Base-by-base conservation (phyloP, 2,329 filamentous ascomycete genomes). In the Hymenoscyphus albidus region DNA sequence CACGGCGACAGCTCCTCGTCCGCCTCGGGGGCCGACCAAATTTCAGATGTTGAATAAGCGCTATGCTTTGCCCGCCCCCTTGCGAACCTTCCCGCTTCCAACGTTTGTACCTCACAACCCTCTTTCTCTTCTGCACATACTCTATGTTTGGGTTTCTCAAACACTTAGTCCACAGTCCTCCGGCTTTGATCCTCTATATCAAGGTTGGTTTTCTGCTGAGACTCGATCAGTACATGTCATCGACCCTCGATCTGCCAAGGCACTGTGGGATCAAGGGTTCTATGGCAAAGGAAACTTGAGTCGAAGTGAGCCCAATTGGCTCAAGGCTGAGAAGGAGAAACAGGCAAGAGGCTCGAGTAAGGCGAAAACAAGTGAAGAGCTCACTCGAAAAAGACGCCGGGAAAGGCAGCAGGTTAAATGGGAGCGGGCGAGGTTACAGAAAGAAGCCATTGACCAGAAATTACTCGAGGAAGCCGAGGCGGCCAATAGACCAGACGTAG, bases 191-290 rank as follows among this genome's bases (percentile, higher is more conserved):
- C 79, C 85, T 44, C 78, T 87, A 54, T 89, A 95, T 74, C 80
- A 84, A 59, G 94, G 89, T 60, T 85, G 89, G 69, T 97, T 94
- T 82, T 94, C 92, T n/a, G 78, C 85, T 1, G 85, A 89, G 64
- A 96, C 92, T 3, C 86, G 88, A 38, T 95, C 93, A 0, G 85
- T 99, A 16, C 92, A 97, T 74, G 83, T 99, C 64, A 92, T 87
- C 18, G 89, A 97, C 75, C 81, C 87, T 32, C 82, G 83, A 63
- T 88, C 92, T 3, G 88, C 96, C 67, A 84, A 90, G 62, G 92
- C 89, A 1, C 78, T 99, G 31, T 99, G 96, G 95, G 91, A 97
- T 77, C 92, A 96, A 79, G 95, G 95, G 5, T 99, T 99, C 78
- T 99, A 94, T 77, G 96, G 96, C 58, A 97, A 97, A 77, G 95